Evolutionary conservation across 192 early-diverging fungal species (phyloP), one percentile per base, ranked within the genome.

Genomic region (Physocladia obscura): DNA sequence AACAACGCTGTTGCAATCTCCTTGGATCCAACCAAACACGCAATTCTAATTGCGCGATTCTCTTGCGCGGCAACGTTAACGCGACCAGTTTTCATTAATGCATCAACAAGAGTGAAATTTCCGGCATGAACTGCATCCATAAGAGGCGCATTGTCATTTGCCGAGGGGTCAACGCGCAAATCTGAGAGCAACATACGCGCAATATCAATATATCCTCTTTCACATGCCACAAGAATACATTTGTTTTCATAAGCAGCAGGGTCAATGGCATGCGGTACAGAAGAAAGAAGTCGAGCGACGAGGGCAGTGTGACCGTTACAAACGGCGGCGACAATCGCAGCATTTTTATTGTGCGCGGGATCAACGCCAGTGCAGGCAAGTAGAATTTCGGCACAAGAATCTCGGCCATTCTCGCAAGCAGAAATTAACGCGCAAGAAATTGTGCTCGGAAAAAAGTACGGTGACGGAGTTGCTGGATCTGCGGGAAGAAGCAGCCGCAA

Each of bases 191-290:
- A 26, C 30, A 68, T 21, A 3, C 29, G 27, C 13, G 36, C 52
- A 38, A 68, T 68, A 4, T 68, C 65, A 2, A n/a, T 48, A 29
- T 38, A 68, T 13, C 50, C 35, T 24, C 51, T 52, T 3, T 31
- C 4, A 8, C 39, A 48, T 21, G 65, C 65, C 30, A 68, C 35
- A 3, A 52, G 52, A 40, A 68, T 37, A 24, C 51, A 30, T 29
- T 68, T 52, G 29, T 52, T 40, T 4, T 56, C 65, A 27, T 68
- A 37, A 39, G 39, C 65, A 36, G 65, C 39, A 30, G 65, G 30
- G 27, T 68, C 65, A 30, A 49, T 55, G 0, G 34, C 1, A n/a
- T n/a, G n/a, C n/a, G n/a, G n/a, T 39, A 34, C 52, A 13, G 65
- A 55, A 39, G 4, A 44, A 13, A 68, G 22, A 8, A 68, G 52